Conservation (phyloP, 768 basidiomycete genomes). For the Cubamyces sp. region DNA sequence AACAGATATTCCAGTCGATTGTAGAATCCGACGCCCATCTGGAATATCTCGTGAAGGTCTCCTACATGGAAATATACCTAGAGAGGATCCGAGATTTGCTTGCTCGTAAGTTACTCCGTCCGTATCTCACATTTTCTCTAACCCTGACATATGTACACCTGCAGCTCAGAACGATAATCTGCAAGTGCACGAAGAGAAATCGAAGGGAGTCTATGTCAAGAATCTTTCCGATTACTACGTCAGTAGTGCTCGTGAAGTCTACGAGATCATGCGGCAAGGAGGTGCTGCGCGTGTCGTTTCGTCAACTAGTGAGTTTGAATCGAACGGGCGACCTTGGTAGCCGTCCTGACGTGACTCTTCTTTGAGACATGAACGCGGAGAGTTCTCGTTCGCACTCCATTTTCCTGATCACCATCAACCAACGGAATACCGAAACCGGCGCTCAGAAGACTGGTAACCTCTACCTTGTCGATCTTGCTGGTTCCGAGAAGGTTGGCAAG, state of each 20-base stretch:
- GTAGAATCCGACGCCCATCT: conserved; percentile 92
- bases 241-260: conserved; percentile 92
- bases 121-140: neutral
- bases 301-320: conserved; percentile 76
- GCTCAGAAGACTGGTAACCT: conserved; percentile 96
- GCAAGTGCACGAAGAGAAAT: conserved; percentile 98
- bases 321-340: neutral
- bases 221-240: conserved; percentile 98
- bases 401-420: conserved; percentile 96
- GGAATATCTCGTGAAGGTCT: conserved; percentile 99
- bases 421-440: conserved; percentile 94
- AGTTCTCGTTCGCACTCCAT: conserved; percentile 99
- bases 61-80: conserved; percentile 99
- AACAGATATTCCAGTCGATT: conserved; percentile 98
- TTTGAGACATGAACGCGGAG: conserved; percentile 97
- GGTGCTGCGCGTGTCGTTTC: conserved; percentile 90
- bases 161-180: conserved; percentile 96
- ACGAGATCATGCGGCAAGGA: conserved; percentile 98
- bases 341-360: neutral
- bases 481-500: conserved; percentile 99
- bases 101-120: conserved; percentile 68
- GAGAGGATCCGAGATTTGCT: conserved; percentile 95
- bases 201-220: conserved; percentile 97
- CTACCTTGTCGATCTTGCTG: conserved; percentile 97
- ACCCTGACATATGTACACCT: neutral